Base-by-base conservation (phyloP, 192 early-diverging fungal genomes). In the Coemansia javaensis region DNA sequence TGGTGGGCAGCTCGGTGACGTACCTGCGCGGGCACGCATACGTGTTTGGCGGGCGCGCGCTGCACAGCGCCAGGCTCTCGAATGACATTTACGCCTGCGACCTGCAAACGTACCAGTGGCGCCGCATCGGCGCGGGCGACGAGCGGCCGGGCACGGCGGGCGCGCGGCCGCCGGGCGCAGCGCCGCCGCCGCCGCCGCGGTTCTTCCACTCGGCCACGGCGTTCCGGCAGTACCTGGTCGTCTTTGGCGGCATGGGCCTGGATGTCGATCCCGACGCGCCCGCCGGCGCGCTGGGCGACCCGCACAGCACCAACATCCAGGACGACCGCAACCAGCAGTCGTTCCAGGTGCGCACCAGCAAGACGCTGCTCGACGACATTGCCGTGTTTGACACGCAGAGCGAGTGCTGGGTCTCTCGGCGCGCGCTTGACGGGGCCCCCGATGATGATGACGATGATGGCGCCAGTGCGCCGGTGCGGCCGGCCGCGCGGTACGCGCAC, bases 181-280 rank as follows among this genome's bases (percentile, higher is more conserved):
- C 15, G 13, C 34, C 24, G 21, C 48, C 58, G 21, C 66, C 66
- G 40, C 34, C 59, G 1, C 75, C 85, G 32, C 79, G 86, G 7
- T 88, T 85, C 50, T 88, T 88, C 56, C 86, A 88, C 53, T 83
- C 86, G 14, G 80, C 83, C 43, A 88, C 83, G 44, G 77, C 80
- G 21, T 84, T 85, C 53, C 66, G 77, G 52, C 79, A 77, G 22
- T 57, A 73, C 44, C 62, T 90, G 15, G 63, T 88, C 7, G 77
- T 85, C 23, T 90, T 88, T 75, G 88, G 88, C 30, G 88, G 88
- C 7, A 90, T 90, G 88, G 86, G 88, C 5, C 78, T 76, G 23
- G 66, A 67, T 22, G 32, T 50, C 4, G 65, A 70, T 45, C 37
- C 30, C 17, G 50, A 69, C 0, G 43, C 39, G 13, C 36, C 27